These are phyloP conservation scores for Orbilia ellipsospora DNA, from an alignment of 2,329 filamentous ascomycete species.

Conservation along the genomic window DNA sequence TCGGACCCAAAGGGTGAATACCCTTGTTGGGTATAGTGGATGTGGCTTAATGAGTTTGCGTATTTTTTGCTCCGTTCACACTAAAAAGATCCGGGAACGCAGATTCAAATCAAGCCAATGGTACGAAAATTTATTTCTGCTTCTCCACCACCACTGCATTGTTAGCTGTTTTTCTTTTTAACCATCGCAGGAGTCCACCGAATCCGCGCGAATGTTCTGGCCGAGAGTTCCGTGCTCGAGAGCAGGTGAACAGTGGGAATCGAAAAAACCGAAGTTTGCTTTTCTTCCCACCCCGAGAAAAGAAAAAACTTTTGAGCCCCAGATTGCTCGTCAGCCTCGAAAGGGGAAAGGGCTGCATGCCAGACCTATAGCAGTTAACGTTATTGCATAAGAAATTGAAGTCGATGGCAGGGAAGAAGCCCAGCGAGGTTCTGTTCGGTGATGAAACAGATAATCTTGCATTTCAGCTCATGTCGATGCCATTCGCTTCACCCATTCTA, in stretches of 20 bases:
- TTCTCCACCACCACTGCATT: neutral
- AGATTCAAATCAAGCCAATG: conserved; percentile 13
- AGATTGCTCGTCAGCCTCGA: conserved; percentile 15
- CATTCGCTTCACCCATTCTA: conserved; percentile 12
- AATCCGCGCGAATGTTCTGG: conserved; percentile 41
- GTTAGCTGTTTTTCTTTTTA: conserved; percentile 29
- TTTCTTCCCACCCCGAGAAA: too few relatives aligned
- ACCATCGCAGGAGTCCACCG: conserved; percentile 48
- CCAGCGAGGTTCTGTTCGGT: conserved; percentile 14
- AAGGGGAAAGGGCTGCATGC: conserved; percentile 36
- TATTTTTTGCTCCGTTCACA: conserved; percentile 46
- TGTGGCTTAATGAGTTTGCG: conserved; percentile 55
- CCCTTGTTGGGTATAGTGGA: conserved; percentile 44
- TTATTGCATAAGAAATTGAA: conserved; percentile 54
- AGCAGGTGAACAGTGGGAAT: too few relatives aligned
- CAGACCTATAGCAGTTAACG: conserved; percentile 50
- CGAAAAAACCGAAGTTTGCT: too few relatives aligned
- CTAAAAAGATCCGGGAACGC: conserved; percentile 27
- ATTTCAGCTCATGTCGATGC: conserved; percentile 48
- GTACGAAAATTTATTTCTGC: conserved; percentile 12
- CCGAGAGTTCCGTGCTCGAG: conserved; percentile 23
- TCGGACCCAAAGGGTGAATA: conserved; percentile 51
- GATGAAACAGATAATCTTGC: conserved; percentile 45
- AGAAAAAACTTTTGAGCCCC: too few relatives aligned
- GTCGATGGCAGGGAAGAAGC: conserved; percentile 25